Base-by-base conservation (phyloP, 257 asterid genomes). In the Plantago ovata region DNA sequence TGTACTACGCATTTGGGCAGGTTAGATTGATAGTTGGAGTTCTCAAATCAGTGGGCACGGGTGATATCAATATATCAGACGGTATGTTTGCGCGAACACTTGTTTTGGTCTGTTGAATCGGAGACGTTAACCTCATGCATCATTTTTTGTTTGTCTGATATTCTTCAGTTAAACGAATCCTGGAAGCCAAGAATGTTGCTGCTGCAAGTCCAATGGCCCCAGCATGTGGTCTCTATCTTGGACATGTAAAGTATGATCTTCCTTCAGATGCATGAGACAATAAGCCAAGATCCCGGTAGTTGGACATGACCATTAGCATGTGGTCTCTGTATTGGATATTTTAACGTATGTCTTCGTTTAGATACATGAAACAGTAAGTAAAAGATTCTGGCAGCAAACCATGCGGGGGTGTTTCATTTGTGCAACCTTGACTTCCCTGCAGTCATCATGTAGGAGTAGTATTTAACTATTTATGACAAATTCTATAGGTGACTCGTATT, bases 171-270 rank as follows among this genome's bases (percentile, higher is more conserved):
- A 71, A 84, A 64, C 72, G 83, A 58, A 89, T 93, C 54, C 86
- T 93, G 19, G 61, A 89, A 68, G 96, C 95, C 10, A 86, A 84
- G 86, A 64, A 72, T 12, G 70, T 86, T 5, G 50, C 75, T 59
- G 94, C 91, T 62, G 87, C 89, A 61, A 79, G 85, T 65, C 95
- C 97, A 0, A 93, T 93, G 98, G 95, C 96, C 7, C 98, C 97
- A 6, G 88, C 98, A 15, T 79, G 79, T 61, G 98, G 98, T 41
- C 97, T 93, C 63, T 89, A 88, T 71, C 97, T 93, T 20, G 98
- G 94, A 73, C 91, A 79, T 38, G 97, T 93, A 51, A 84, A 75
- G 60, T 93, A 84, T 21, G 87, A 93, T 67, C 80, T 86, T 60
- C 79, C 88, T 65, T 67, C 75, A 2, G 70, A 71, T 58, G 16